Evolutionary conservation across 2,329 filamentous ascomycete genomes (phyloP).

Genomic region (Aspergillus felis): DNA sequence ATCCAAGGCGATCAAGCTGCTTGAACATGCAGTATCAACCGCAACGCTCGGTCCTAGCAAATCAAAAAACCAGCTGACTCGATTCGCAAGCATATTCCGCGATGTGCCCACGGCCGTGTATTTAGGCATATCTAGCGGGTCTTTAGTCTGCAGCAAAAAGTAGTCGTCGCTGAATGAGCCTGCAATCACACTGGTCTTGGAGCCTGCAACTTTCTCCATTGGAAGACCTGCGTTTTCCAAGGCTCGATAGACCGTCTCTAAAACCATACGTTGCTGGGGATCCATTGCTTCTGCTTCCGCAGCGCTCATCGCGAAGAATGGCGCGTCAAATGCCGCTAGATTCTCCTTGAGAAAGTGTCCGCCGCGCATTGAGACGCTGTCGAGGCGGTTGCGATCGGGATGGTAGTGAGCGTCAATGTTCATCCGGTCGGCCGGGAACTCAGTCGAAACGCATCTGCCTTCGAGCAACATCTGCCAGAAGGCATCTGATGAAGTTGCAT

Average conservation of each 20-base stretch:
- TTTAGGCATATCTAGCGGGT: constrained; percentile 14
- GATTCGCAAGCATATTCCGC: constrained; percentile 28
- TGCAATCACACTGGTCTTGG: constrained; percentile 31
- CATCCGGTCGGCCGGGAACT: constrained; percentile 22
- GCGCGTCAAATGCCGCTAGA: constrained; percentile 25
- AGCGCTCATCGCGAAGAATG: constrained; percentile 28
- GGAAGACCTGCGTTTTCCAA: constrained; percentile 25
- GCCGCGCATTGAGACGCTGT: constrained; percentile 7
- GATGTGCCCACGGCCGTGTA: constrained; percentile 23
- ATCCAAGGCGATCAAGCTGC: constrained; percentile 22
- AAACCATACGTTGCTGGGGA: constrained; percentile 27
- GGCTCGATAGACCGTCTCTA: constrained; percentile 27
- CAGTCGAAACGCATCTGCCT: constrained; percentile 14
- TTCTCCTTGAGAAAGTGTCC: constrained; percentile 24
- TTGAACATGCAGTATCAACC: constrained; percentile 28
- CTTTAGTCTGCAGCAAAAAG: constrained; percentile 15
- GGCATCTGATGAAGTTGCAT: constrained; percentile 12
- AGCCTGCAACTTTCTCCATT: constrained; percentile 25
- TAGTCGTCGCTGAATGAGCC: constrained; percentile 32
- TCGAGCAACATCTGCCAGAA: constrained; percentile 22
- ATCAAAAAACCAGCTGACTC: constrained; percentile 26
- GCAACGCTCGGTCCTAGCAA: constrained; percentile 26
- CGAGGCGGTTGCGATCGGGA: constrained; percentile 13
- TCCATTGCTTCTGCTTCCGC: constrained; percentile 27
- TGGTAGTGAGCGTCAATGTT: constrained; percentile 22